These are phyloP conservation scores for Stentor roeselii DNA, from an alignment of 73 alveolate genomes.

Conservation along the genomic window DNA sequence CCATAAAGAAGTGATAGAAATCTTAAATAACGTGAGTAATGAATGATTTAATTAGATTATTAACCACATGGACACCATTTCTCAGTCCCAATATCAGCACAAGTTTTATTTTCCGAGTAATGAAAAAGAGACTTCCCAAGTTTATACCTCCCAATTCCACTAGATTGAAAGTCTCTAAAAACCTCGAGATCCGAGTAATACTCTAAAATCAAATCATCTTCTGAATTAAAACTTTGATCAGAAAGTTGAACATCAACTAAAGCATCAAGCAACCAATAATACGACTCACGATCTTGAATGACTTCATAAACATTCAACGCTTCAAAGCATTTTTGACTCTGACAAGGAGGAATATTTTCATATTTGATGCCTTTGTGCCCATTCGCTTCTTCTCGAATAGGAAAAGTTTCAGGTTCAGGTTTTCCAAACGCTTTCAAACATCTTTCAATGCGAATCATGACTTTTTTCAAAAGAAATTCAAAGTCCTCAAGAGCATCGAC, in stretches of 20 bases:
- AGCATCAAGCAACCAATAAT: conserved; percentile 16
- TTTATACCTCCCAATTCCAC: not conserved
- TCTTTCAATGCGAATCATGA: not conserved
- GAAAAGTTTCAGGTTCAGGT: not conserved
- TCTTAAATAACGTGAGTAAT: not conserved
- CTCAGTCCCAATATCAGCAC: not conserved
- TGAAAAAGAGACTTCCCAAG: not conserved
- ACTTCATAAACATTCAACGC: conserved; percentile 10
- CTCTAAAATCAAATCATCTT: not conserved
- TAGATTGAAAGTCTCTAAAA: not conserved
- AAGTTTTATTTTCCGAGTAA: not conserved
- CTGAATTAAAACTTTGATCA: not conserved
- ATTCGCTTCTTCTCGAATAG: not conserved
- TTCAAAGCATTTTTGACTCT: not conserved
- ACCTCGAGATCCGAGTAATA: not conserved
- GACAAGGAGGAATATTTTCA: not conserved
- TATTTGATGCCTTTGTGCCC: not conserved
- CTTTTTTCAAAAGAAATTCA: not conserved
- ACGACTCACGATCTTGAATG: not conserved
- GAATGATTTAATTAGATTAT: not conserved
- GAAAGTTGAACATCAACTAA: not conserved
- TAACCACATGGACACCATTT: not conserved
- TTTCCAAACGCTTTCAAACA: not conserved
- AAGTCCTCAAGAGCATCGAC: not conserved
- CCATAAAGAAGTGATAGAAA: conserved; percentile 47